A percentile compares a stretch with the other conserved stretches of the same genome.
These are phyloP conservation scores for Macrophomina phaseolina DNA, from an alignment of 2,329 filamentous ascomycete genomes.

Conservation along the genomic window DNA sequence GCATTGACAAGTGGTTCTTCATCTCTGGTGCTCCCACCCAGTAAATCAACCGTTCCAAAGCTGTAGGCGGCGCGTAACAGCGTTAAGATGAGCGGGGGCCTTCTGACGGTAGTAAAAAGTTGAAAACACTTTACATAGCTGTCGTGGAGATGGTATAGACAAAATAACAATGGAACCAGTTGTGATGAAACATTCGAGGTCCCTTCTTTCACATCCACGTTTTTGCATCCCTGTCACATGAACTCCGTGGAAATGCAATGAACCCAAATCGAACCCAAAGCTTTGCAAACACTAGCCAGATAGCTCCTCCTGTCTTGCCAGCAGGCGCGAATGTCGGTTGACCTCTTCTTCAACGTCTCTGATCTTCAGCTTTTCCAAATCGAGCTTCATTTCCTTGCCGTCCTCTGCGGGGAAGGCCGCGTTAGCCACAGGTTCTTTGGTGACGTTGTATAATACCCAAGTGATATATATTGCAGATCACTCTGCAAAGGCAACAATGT, in stretches of 20 bases:
- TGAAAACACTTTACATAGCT: slow-evolving; percentile 22
- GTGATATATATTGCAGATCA: too few species aligned
- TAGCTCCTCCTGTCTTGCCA: slow-evolving; percentile 85
- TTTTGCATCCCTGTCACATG: slow-evolving; percentile 5
- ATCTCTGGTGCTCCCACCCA: slow-evolving; percentile 87
- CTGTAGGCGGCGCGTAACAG: slow-evolving; percentile 14
- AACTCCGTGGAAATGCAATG: slow-evolving; percentile 29
- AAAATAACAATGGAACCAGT: slow-evolving; percentile 25
- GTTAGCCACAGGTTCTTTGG: neutral
- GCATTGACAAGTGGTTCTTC: slow-evolving; percentile 99
- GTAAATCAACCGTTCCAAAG: slow-evolving; percentile 35
- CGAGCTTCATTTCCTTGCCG: slow-evolving; percentile 85
- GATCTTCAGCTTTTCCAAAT: slow-evolving; percentile 81
- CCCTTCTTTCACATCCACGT: neutral
- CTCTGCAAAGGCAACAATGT: neutral
- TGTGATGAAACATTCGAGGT: slow-evolving; percentile 4
- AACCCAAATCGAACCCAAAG: neutral
- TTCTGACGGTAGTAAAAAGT: slow-evolving; percentile 11
- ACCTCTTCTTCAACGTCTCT: slow-evolving; percentile 87
- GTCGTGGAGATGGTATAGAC: slow-evolving; percentile 27
- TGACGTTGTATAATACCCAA: too few species aligned
- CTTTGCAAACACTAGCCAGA: slow-evolving; percentile 40
- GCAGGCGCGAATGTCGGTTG: slow-evolving; percentile 81
- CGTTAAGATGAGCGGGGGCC: neutral
- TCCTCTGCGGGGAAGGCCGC: slow-evolving; percentile 67